These are phyloP conservation scores for Sphaerulina vaccinii DNA, from an alignment of 2,329 filamentous ascomycete species.

Conservation along the genomic window DNA sequence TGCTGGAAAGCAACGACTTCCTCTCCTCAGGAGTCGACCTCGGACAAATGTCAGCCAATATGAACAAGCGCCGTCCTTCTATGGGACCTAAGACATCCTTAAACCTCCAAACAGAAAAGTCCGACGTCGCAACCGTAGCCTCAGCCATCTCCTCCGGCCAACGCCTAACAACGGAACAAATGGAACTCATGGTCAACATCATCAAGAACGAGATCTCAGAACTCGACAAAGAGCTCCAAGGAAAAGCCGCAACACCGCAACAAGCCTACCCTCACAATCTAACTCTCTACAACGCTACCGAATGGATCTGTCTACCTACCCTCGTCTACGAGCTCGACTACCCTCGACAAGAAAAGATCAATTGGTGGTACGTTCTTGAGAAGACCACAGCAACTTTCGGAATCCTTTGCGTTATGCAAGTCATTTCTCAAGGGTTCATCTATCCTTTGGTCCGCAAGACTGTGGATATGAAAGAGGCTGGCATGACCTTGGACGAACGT, in stretches of 20 bases:
- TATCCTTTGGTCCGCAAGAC: conserved; percentile 71
- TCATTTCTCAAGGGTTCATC: conserved; percentile 73
- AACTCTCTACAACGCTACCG: conserved; percentile 55
- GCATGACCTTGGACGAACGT: conserved; percentile 59
- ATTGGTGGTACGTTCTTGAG: conserved; percentile 73
- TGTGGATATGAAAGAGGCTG: conserved; percentile 65
- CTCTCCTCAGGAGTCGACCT: conserved; percentile 24
- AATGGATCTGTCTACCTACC: conserved; percentile 73
- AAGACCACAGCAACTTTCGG: conserved; percentile 70
- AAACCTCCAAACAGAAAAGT: conserved; percentile 48
- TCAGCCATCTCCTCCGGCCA: conserved; percentile 60
- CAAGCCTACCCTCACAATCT: conserved; percentile 69
- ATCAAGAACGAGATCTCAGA: conserved; percentile 66
- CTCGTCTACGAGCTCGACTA: conserved; percentile 79
- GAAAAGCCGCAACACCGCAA: conserved; percentile 54
- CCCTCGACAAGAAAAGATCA: conserved; percentile 66
- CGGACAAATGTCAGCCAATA: conserved; percentile 12
- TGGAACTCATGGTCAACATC: conserved; percentile 62
- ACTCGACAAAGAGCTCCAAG: conserved; percentile 63
- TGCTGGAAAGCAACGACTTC: conserved; percentile 13
- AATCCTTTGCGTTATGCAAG: conserved; percentile 74
- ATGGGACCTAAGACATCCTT: conserved; percentile 43
- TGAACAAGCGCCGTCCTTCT: conserved; percentile 37
- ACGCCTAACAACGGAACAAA: conserved; percentile 61
- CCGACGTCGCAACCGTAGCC: conserved; percentile 61